Percentiles rank a stretch among this genome's conserved stretches.
Evolutionary conservation across 106 monocot genomes (phyloP).

Genomic region (Dioscorea zingiberensis): DNA sequence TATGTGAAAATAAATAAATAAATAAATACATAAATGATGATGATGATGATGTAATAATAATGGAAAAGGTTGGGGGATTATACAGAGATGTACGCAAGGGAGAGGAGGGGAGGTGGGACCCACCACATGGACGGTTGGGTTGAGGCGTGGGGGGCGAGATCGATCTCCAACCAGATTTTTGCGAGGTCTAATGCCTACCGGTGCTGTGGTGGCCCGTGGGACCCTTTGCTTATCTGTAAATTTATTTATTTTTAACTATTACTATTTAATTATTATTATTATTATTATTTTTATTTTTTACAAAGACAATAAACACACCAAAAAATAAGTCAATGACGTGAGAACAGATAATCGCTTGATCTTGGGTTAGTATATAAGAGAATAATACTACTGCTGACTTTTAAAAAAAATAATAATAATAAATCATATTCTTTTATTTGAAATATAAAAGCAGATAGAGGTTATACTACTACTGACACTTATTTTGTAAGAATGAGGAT

Average conservation of each 20-base stretch:
- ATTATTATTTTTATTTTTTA: neutral
- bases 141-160: neutral
- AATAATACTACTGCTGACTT: no score
- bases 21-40: neutral
- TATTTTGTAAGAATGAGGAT: no score
- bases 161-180: neutral
- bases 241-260: neutral
- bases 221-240: neutral
- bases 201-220: neutral
- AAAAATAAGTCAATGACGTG: no score
- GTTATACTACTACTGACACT: no score
- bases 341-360: no score
- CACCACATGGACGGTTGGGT: neutral
- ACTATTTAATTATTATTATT: neutral
- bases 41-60: neutral
- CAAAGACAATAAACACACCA: no score
- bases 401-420: no score
- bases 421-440: no score
- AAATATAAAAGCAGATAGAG: no score
- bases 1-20: no score
- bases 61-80: neutral
- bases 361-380: no score
- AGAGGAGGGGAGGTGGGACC: neutral
- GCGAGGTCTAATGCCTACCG: neutral
- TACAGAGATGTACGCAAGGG: neutral